Conservation (phyloP, 2,329 filamentous ascomycete genomes). For the Trichothecium roseum region DNA sequence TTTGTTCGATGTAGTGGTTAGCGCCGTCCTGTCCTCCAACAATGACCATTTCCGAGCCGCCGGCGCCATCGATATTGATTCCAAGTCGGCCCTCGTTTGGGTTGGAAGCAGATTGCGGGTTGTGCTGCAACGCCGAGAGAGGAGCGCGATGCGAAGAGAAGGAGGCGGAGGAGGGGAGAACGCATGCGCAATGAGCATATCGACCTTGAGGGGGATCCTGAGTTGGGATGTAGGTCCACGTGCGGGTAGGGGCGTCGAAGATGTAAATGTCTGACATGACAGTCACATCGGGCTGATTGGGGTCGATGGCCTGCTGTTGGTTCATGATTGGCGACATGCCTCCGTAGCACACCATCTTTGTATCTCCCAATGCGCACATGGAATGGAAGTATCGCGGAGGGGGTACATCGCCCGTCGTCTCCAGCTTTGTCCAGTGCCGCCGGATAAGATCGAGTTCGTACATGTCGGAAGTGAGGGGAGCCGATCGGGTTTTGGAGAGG, state of each 20-base stretch:
- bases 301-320: conserved; percentile 32
- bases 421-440: conserved; percentile 86
- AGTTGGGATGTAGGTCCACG: conserved; percentile 76
- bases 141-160: conserved; percentile 81
- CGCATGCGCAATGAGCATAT: conserved; percentile 92
- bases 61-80: conserved; percentile 78
- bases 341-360: conserved; percentile 94
- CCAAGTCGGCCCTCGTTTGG: conserved; percentile 83
- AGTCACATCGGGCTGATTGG: conserved; percentile 67
- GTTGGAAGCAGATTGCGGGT: conserved; percentile 62
- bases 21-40: conserved; percentile 92
- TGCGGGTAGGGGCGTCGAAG: conserved; percentile 72
- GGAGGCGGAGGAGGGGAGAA: conserved; percentile 76
- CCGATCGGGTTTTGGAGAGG: conserved; percentile 70
- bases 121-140: conserved; percentile 79
- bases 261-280: conserved; percentile 99
- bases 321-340: conserved; percentile 80
- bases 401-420: conserved; percentile 74
- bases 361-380: conserved; percentile 85
- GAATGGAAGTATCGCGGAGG: conserved; percentile 95
- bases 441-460: conserved; percentile 89
- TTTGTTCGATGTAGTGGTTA: conserved; percentile 99
- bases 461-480: conserved; percentile 75
- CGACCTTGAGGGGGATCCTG: conserved; percentile 81
- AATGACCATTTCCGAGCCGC: conserved; percentile 93